Base-by-base conservation (phyloP, 441 rosid genomes). In the Adansonia gregorii region DNA sequence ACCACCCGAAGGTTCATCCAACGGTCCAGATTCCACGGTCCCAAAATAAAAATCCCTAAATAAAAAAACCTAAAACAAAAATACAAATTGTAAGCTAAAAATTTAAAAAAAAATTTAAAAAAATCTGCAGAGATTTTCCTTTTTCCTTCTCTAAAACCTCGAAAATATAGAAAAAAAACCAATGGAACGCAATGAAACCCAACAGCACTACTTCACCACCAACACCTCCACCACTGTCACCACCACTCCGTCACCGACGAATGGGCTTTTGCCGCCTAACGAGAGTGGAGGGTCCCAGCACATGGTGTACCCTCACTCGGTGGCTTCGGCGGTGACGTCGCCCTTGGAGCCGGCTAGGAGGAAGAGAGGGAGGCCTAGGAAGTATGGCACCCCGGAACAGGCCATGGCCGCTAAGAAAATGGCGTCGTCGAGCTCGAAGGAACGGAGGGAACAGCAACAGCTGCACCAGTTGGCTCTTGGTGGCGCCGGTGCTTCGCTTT, bases 371-470 rank as follows among this genome's bases (percentile, higher is more conserved):
- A 80, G 90, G 69, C 99, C 91, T 35, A 85, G 97, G 79, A 95
- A 92, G 94, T 94, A 94, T 74, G 93, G 86, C 39, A 94, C 98
- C 7, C 91, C 93, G 17, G 97, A 92, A 77, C 93, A 89, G 79
- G 98, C 95, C 75, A 75, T 91, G 78, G 96, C 93, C 7, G 97
- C 97, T 11, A 94, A 88, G 89, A 92, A 88, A 78, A 86, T 87
- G 81, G 92, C 93, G 35, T 85, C 92, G 61, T 82, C 91, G 48
- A 80, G 78, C 68, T 81, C 86, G n/a, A 86, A 85, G 79, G 86
- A 82, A 75, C 86, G 82, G 82, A 78, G 86, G 55, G 86, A 84
- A 54, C 88, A 80, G 17, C 85, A 81, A 2, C 76, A 76, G 67
- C 69, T 46, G 59, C 77, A 74, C 17, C 46, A 48, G 70, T 49